Evolutionary conservation across 2,329 filamentous ascomycete species (phyloP), one percentile per base, ranked within the genome.

Genomic region (Myotisia sp.): DNA sequence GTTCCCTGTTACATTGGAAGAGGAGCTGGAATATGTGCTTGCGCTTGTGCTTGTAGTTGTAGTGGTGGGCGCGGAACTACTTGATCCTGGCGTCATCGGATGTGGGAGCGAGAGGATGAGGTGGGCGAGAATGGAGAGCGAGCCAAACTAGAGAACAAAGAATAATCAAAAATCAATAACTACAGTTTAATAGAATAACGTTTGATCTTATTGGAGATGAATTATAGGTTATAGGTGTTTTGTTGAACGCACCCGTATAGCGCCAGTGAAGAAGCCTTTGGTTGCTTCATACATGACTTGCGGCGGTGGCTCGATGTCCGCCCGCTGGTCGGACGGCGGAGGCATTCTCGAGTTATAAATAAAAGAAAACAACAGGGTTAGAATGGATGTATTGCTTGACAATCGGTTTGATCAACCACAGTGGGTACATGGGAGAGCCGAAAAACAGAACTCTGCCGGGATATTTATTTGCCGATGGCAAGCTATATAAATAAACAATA

Each of bases 61-160:
- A n/a, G n/a, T n/a, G n/a, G n/a, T n/a, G n/a, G n/a, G n/a, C n/a
- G n/a, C n/a, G n/a, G n/a, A n/a, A n/a, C n/a, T n/a, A n/a, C n/a
- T n/a, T n/a, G n/a, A n/a, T n/a, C n/a, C n/a, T n/a, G n/a, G n/a
- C n/a, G 51, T 55, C 38, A 61, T 58, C 2, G 58, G 58, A 39
- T 61, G 58, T 14, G 58, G 58, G 31, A 59, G 51, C 34, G 48
- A 52, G 40, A 64, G 46, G 37, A 62, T 58, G 50, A 64, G 53
- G 44, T 64, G 61, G 2, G 58, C 54, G 16, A 62, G 46, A 36
- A 64, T 56, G n/a, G 59, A 62, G 37, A 64, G 54, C 20, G 58
- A 56, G 41, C 59, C 59, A 43, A 61, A 64, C 58, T 60, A 35
- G 27, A n/a, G 14, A 10, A 12, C 14, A 8, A 29, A n/a, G n/a